Evolutionary conservation across 768 basidiomycete species (phyloP).

Genomic region (Amanita jacksonii): DNA sequence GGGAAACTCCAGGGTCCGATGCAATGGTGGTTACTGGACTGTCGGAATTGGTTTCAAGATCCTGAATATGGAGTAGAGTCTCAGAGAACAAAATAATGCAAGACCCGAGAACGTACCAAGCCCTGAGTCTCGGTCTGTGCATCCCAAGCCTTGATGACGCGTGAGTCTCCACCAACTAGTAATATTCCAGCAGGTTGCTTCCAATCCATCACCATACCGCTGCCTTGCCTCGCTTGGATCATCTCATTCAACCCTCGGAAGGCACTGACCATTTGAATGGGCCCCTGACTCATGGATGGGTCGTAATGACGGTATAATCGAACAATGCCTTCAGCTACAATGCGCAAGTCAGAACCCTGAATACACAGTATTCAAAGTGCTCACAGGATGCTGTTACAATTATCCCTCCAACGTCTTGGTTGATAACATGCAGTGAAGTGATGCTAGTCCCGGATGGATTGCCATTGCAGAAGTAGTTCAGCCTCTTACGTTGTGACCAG

Average conservation of each 20-base stretch:
- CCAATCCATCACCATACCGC: conserved; percentile 89
- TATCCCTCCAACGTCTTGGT: conserved; percentile 90
- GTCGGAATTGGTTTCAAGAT: conserved; percentile 82
- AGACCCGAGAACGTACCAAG: conserved; percentile 38
- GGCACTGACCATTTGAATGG: conserved; percentile 86
- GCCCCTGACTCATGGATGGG: conserved; percentile 53
- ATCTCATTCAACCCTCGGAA: conserved; percentile 84
- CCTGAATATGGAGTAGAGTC: conserved; percentile 37
- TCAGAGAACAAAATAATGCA: conserved; percentile 1
- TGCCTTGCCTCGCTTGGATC: conserved; percentile 63
- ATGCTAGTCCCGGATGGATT: conserved; percentile 76
- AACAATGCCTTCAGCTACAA: conserved; percentile 80
- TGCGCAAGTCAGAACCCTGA: neutral
- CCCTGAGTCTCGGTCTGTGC: conserved; percentile 79
- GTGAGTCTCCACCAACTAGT: conserved; percentile 87
- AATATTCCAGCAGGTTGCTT: conserved; percentile 80
- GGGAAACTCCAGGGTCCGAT: conserved; percentile 65
- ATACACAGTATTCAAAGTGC: conserved; percentile 14
- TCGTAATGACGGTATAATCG: conserved; percentile 93
- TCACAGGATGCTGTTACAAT: conserved; percentile 80
- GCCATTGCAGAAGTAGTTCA: conserved; percentile 85
- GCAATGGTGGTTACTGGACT: conserved; percentile 82
- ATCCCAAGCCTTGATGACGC: conserved; percentile 89
- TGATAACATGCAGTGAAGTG: conserved; percentile 85
- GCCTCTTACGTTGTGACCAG: conserved; percentile 72